Percentiles rank a stretch among this genome's conserved stretches.
phyloP scores from a whole-genome alignment of 352 stramenopile species.

The Phytophthora pseudosyringae region DNA sequence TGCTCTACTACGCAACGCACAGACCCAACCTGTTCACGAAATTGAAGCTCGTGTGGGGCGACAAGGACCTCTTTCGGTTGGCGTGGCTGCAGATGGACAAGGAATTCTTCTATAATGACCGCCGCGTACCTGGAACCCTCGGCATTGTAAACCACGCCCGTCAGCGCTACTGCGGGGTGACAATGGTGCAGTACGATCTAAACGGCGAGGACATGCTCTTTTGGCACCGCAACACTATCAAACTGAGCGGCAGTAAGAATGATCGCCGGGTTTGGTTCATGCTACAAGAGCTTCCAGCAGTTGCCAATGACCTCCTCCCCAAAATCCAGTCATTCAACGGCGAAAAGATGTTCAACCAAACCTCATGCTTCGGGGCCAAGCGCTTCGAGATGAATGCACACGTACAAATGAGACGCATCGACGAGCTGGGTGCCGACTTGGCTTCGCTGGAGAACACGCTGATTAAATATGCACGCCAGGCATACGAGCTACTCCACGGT shows the following conservation, averaged over 20 bases:
- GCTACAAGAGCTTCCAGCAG: slow-evolving; percentile 50
- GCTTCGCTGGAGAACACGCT: slow-evolving; percentile 26
- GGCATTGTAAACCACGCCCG: slow-evolving; percentile 46
- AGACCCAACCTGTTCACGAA: slow-evolving; percentile 54
- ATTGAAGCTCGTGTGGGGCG: slow-evolving; percentile 57
- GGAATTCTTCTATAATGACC: slow-evolving; percentile 48
- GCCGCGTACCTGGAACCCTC: slow-evolving; percentile 44
- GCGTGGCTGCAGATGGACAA: slow-evolving; percentile 46
- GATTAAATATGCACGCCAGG: slow-evolving; percentile 48
- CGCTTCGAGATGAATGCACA: slow-evolving; percentile 39
- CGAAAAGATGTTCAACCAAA: slow-evolving; percentile 66
- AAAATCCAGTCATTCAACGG: slow-evolving; percentile 68
- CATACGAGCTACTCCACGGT: slow-evolving; percentile 37
- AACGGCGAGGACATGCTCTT: slow-evolving; percentile 48
- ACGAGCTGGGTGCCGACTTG: slow-evolving; percentile 21
- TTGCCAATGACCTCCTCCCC: slow-evolving; percentile 18
- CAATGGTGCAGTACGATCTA: slow-evolving; percentile 60
- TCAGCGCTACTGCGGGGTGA: slow-evolving; percentile 52
- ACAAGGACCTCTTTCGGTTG: slow-evolving; percentile 68
- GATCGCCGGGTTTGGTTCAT: slow-evolving; percentile 50
- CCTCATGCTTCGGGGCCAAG: slow-evolving; percentile 74
- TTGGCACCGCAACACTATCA: slow-evolving; percentile 65
- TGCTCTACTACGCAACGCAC: slow-evolving; percentile 56
- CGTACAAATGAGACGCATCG: slow-evolving; percentile 35
- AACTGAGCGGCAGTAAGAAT: slow-evolving; percentile 49